Base-by-base conservation (phyloP, 139 green algal genomes). In the Haematococcus sp. region DNA sequence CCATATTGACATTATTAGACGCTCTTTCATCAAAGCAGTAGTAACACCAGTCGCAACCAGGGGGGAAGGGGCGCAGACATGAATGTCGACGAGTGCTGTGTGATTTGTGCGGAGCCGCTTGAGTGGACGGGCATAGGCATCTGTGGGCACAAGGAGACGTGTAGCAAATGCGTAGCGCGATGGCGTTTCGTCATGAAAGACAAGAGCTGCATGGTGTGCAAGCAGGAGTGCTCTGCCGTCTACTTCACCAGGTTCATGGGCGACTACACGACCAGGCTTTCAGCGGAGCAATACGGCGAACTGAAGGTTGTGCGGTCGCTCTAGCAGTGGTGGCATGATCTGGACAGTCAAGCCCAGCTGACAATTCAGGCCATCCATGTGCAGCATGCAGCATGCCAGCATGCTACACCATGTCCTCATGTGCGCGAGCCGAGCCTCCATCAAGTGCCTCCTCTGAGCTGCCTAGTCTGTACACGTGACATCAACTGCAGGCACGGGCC, bases 91-190 rank as follows among this genome's bases (percentile, higher is more conserved):
- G 58, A 65, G 15, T 65, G 25, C 58, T 65, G 58, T n/a, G n/a
- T 35, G 3, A 34, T 98, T 1, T 98, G 94, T 43, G 91, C 94
- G 0, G 94, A 98, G 68, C 81, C 86, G 0, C 76, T 98, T 22
- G 75, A 93, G 27, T 98, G 82, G 68, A 88, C 88, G 1, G 94
- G 83, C 0, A 91, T 94, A 72, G 90, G 87, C 0, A 71, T 71
- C 5, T 98, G 94, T 74, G 89, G 89, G 15, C 94, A 98, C 84
- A 92, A 89, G 40, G 94, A 98, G n/a, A 87, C 92, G 3, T 97
- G 93, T 71, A 64, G 27, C 31, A 89, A 87, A 54, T 91, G 90
- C 72, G 80, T 89, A 16, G 69, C 73, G 13, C 79, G 90, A 15
- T 65, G 95, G 70, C 79, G 91, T 15, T 79, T 88, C 28, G 81